Evolutionary conservation across 495 filamentous ascomycete genomes (phyloP), one percentile per base, ranked within the genome.

Genomic region (Podospora sp.): DNA sequence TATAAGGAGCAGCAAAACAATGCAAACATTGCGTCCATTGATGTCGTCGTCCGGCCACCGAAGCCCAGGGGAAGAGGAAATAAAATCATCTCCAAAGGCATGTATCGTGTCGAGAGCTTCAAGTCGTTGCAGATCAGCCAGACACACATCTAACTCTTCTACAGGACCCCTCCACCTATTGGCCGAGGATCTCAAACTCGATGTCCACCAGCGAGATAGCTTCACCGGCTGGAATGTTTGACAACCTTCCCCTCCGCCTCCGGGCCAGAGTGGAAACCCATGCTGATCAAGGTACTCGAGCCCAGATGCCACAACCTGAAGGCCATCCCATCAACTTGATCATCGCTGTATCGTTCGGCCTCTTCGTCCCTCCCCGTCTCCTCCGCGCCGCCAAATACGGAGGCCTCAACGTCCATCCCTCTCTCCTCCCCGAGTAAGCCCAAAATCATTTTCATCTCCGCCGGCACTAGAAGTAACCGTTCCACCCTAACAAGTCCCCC

Each of bases 281-380:
- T 25, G 21, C 16, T 40, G 14, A 16, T n/a, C n/a, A n/a, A n/a
- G n/a, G n/a, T 5, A 2, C 6, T 21, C 14, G 9, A 21, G 36
- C 56, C 8, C 26, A 91, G 87, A 86, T 87, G 57, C 90, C 91
- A 8, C 68, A 71, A 40, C 78, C 79, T 6, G 59, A 84, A n/a
- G 78, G 73, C 35, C 78, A 78, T 16, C 75, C 84, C 21, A 88
- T 91, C 67, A 93, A 97, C 74, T 82, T 99, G 52, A 89, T 99
- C 65, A 85, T 98, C 36, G 93, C 93, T 24, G 96, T 97, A n/a
- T 97, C 95, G 7, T 99, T 98, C 76, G 95, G 95, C 3, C 85
- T 96, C 18, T 89, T 96, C 59, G 87, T 99, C 11, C 96, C 95
- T 0, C 86, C 87, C 6, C 83, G 91, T 3, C 85, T 97, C 18